phyloP scores from a whole-genome alignment of 2,329 filamentous ascomycete genomes.

The Aspergillus pseudotamarii region DNA sequence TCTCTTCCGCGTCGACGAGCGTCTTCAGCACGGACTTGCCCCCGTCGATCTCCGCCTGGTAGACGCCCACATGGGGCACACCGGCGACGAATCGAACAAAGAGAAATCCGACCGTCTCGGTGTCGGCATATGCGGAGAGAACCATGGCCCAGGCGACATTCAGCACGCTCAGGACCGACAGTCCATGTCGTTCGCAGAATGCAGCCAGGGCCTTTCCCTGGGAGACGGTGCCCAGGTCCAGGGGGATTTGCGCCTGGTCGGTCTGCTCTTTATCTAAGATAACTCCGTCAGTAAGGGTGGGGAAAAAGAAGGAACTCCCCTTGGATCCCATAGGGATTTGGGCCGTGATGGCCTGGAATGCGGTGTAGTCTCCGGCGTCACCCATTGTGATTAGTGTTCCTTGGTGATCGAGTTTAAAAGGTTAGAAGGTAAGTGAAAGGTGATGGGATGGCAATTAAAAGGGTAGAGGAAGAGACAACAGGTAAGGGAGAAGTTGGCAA shows the following conservation, averaged over 20 bases:
- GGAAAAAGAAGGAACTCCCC: background rate
- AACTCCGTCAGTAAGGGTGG: background rate
- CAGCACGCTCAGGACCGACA: background rate
- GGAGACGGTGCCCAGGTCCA: background rate
- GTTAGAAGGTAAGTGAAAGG: background rate
- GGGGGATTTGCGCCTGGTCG: background rate
- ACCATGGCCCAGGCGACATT: constrained; percentile 5
- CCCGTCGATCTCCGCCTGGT: background rate
- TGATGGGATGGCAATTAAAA: background rate
- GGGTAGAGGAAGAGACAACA: background rate
- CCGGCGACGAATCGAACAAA: background rate
- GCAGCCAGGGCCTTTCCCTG: background rate
- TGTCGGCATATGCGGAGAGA: background rate
- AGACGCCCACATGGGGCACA: background rate
- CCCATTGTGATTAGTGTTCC: background rate
- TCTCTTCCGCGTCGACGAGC: background rate
- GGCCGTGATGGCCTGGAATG: background rate
- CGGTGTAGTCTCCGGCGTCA: background rate
- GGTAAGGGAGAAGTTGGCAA: background rate
- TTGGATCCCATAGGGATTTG: background rate
- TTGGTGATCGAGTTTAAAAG: background rate
- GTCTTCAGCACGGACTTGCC: background rate
- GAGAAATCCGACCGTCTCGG: background rate
- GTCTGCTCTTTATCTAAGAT: background rate
- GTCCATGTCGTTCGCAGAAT: background rate